Evolutionary conservation across 371 early-diverging fungal genomes (phyloP).

Genomic region (Mortierella polycephala): DNA sequence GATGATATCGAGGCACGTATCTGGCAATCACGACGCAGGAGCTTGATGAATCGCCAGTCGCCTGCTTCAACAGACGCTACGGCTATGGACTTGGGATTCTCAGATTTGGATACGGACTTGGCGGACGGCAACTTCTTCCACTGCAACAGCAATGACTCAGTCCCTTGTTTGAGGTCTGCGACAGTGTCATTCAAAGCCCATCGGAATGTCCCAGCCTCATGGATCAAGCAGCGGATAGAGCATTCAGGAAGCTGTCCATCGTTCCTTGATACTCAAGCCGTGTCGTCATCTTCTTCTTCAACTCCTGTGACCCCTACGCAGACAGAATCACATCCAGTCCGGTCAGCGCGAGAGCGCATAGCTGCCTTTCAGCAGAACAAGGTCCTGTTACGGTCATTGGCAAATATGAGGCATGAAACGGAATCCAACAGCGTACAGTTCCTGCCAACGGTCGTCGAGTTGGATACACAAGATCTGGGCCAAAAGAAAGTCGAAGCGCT

Average conservation of each 20-base stretch:
- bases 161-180: constrained; percentile 18
- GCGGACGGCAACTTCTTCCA: constrained; percentile 41
- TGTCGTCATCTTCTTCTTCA: neutral
- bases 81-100: neutral
- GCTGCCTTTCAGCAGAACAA: constrained; percentile 33
- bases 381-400: constrained; percentile 16
- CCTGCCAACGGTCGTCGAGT: constrained; percentile 11
- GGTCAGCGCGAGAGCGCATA: constrained; percentile 10
- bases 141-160: constrained; percentile 7
- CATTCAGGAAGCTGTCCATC: too few relatives aligned
- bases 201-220: constrained; percentile 30
- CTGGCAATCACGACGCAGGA: neutral
- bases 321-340: neutral
- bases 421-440: constrained; percentile 16
- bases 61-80: too few relatives aligned
- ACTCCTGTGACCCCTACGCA: neutral
- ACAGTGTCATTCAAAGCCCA: constrained; percentile 35
- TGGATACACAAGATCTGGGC: constrained; percentile 24
- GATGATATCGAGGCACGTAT: neutral
- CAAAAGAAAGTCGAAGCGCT: constrained; percentile 15
- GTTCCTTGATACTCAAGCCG: too few relatives aligned
- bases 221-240: constrained; percentile 12
- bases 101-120: too few relatives aligned
- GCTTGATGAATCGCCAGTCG: neutral
- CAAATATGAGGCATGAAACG: constrained; percentile 2